These are phyloP conservation scores for Phytophthora sojae DNA, from an alignment of 352 stramenopile genomes.

Conservation along the genomic window DNA sequence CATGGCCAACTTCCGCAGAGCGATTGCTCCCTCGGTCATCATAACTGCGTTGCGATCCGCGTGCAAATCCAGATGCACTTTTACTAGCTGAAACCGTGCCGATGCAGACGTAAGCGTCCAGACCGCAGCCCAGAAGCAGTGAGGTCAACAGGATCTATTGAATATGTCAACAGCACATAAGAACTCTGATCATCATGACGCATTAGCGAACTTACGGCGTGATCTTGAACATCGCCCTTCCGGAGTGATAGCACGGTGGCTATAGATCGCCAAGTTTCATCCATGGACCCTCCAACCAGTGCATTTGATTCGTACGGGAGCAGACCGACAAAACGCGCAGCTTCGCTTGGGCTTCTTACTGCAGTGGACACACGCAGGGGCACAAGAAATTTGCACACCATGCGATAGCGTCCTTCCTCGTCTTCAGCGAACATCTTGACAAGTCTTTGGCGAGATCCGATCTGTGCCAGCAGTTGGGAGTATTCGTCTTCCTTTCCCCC, in stretches of 20 bases:
- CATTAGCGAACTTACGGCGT: constrained; percentile 52
- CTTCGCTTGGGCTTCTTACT: constrained; percentile 80
- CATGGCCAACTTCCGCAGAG: constrained; percentile 61
- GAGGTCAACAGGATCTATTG: constrained; percentile 82
- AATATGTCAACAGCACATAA: not conserved
- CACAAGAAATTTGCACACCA: constrained; percentile 89
- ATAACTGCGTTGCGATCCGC: constrained; percentile 20
- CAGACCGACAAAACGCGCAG: constrained; percentile 85
- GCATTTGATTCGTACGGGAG: constrained; percentile 70
- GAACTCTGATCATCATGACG: too few species aligned
- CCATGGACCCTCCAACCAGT: constrained; percentile 56
- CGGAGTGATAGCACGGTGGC: constrained; percentile 74
- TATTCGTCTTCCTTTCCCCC: constrained; percentile 33
- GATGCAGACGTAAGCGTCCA: constrained; percentile 91
- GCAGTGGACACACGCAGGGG: constrained; percentile 56
- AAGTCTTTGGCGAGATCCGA: constrained; percentile 42
- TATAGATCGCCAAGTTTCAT: constrained; percentile 85
- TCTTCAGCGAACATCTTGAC: constrained; percentile 91
- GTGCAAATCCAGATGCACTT: constrained; percentile 31
- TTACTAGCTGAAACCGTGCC: constrained; percentile 65
- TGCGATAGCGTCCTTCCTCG: constrained; percentile 83
- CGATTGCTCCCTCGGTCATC: constrained; percentile 15
- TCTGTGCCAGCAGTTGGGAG: constrained; percentile 17
- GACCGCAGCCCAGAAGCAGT: constrained; percentile 87
- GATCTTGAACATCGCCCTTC: constrained; percentile 84